Evolutionary conservation across 2,329 filamentous ascomycete species (phyloP).

Genomic region (Fusarium chaquense): DNA sequence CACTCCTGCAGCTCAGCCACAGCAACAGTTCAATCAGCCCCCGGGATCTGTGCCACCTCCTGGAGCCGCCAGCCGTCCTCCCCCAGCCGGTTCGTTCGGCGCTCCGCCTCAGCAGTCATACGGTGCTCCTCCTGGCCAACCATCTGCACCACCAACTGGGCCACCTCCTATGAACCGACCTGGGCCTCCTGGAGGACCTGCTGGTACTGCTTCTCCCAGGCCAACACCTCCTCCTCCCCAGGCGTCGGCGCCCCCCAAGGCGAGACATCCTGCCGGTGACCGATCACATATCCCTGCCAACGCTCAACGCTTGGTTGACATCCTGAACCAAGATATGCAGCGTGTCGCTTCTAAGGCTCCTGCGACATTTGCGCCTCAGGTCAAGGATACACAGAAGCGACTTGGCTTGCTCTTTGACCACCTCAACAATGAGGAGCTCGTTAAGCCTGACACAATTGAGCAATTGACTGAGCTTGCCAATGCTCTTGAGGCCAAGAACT

Average conservation of each 20-base stretch:
- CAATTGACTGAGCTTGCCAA: conserved; percentile 73
- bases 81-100: conserved; percentile 59
- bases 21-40: conserved; percentile 59
- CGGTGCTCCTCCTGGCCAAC: conserved; percentile 52
- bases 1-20: conserved; percentile 67
- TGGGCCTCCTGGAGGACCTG: conserved; percentile 52
- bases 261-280: conserved; percentile 84
- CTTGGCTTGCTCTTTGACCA: conserved; percentile 96
- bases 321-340: conserved; percentile 86
- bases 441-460: conserved; percentile 82
- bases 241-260: conserved; percentile 62
- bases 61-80: conserved; percentile 58
- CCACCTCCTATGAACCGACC: conserved; percentile 53
- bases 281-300: conserved; percentile 85
- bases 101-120: conserved; percentile 63
- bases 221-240: conserved; percentile 62
- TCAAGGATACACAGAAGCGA: conserved; percentile 93
- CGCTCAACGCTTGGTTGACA: conserved; percentile 83
- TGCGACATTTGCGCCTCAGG: conserved; percentile 85
- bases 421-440: conserved; percentile 92
- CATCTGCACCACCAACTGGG: conserved; percentile 55
- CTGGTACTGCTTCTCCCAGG: conserved; percentile 44
- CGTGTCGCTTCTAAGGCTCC: conserved; percentile 89
- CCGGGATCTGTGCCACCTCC: conserved; percentile 56
- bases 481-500: conserved; percentile 76